Evolutionary conservation across 306 rosid genomes (phyloP), one percentile per base, ranked within the genome.

Genomic region (Sicyos baderoa): DNA sequence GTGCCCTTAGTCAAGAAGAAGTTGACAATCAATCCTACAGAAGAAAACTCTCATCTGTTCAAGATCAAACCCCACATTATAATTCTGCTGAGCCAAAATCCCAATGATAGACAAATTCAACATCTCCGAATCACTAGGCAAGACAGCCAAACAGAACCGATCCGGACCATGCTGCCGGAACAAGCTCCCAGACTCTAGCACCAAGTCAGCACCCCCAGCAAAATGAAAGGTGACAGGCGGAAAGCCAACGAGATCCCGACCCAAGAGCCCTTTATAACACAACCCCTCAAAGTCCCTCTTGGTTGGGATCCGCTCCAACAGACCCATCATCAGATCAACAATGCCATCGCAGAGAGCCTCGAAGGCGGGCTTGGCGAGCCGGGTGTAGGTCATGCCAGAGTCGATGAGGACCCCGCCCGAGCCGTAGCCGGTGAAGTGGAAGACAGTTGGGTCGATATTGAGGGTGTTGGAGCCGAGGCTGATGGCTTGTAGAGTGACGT

Each of bases 11-110:
- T 70, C 74, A 3, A 7, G 12, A 16, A 71, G 74, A 19, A 71
- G 65, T 23, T 71, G 53, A 23, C 74, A 71, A 57, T 71, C 74
- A 54, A 71, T 71, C 54, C 74, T 40, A 1, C 53, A 18, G 22
- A 71, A 54, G 40, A 71, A 71, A 3, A 71, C 16, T n/a, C 13
- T 45, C 42, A 37, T 71, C n/a, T 19, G 62, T 9, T 54, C 16
- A 57, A 54, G 74, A 55, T 71, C 74, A 57, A 71, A 71, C 9
- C 42, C 74, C 22, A 70, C 60, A 37, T 70, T 70, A n/a, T 70
- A 70, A 11, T 32, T 32, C 62, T 70, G 74, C 54, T 70, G 74
- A 70, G 74, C 74, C 35, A 70, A n/a, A 19, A 70, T 13, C 7
- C 74, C 74, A 40, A 70, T 70, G 19, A 70, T 51, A 19, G 74